Conservation (phyloP, 2,329 filamentous ascomycete genomes). For the Penicillium capsulatum region DNA sequence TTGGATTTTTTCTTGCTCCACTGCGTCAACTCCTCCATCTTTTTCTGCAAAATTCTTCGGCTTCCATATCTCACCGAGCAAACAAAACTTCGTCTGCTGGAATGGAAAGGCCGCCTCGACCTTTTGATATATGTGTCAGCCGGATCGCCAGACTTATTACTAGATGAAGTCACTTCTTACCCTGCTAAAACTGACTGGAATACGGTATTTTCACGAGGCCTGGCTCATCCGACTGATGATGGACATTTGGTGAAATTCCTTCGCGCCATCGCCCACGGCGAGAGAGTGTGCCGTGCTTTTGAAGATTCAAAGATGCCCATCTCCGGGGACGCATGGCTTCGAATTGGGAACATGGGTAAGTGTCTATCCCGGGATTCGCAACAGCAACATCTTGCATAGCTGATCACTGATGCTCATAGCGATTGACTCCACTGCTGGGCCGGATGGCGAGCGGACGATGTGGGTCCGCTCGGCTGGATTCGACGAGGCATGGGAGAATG, state of each 20-base stretch:
- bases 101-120: conserved; percentile 77
- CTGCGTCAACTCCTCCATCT: conserved; percentile 71
- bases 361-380: conserved; percentile 3
- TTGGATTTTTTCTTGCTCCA: conserved; percentile 86
- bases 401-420: conserved; percentile 20
- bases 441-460: conserved; percentile 9
- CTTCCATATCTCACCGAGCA: conserved; percentile 56
- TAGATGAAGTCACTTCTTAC: conserved; percentile 60
- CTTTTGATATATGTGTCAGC: conserved; percentile 69
- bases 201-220: conserved; percentile 45
- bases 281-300: conserved; percentile 45
- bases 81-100: conserved; percentile 65
- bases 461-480: conserved; percentile 43
- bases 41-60: conserved; percentile 63
- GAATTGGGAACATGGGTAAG: conserved; percentile 45
- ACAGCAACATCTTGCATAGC: conserved; percentile 20
- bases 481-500: conserved; percentile 39
- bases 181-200: conserved; percentile 50
- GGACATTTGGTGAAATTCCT: conserved; percentile 76
- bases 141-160: conserved; percentile 56
- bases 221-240: conserved; percentile 58
- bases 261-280: conserved; percentile 63
- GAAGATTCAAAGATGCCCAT: conserved; percentile 35
- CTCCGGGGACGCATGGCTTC: conserved; percentile 43
- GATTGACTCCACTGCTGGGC: not conserved